A percentile compares a stretch with the other conserved stretches of the same genome.
Evolutionary conservation across 2,329 filamentous ascomycete species (phyloP).

Genomic region (Aspergillus sp.): DNA sequence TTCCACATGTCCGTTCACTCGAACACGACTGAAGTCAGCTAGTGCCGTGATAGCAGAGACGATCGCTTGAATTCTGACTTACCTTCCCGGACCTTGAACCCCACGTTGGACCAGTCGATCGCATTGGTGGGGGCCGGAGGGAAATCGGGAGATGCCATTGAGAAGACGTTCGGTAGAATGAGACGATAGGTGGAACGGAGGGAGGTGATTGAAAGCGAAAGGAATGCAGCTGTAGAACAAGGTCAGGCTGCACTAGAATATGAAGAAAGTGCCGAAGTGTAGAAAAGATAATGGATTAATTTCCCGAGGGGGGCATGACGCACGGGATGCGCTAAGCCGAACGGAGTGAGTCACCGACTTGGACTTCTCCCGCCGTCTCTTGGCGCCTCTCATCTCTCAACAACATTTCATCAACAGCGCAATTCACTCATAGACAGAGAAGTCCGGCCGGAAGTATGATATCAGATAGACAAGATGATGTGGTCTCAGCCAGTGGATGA

Average conservation of each 20-base stretch:
- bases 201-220: too few relatives aligned
- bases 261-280: too few relatives aligned
- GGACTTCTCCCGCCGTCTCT: too few relatives aligned
- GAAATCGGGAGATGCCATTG: slow-evolving; percentile 18
- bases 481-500: neutral
- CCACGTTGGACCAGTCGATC: slow-evolving; percentile 83
- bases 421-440: neutral
- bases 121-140: slow-evolving; percentile 32
- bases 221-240: too few relatives aligned
- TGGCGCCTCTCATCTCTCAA: too few relatives aligned
- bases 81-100: slow-evolving; percentile 91
- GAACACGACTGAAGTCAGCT: neutral
- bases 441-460: neutral
- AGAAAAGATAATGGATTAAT: too few relatives aligned
- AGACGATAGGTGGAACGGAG: too few relatives aligned
- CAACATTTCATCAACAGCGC: neutral
- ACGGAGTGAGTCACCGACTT: neutral
- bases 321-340: neutral
- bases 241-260: too few relatives aligned
- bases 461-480: neutral
- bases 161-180: neutral
- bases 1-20: slow-evolving; percentile 90
- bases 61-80: slow-evolving; percentile 22
- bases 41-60: neutral
- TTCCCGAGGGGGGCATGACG: neutral